Evolutionary conservation across 2,329 filamentous ascomycete genomes (phyloP), one percentile per base, ranked within the genome.

Genomic region (Lachnellula cervina): DNA sequence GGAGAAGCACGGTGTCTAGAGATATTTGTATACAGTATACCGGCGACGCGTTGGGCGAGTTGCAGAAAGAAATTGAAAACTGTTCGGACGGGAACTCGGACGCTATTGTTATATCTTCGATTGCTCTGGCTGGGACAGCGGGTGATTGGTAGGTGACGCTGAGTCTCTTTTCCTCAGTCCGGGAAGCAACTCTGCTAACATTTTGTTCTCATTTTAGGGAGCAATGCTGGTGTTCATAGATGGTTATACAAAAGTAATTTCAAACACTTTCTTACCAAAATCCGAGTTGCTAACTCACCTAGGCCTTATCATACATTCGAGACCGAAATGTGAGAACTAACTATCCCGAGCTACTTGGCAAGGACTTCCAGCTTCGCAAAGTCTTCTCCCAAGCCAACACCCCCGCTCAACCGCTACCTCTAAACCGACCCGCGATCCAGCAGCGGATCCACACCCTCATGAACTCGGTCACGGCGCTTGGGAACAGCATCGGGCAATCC

Each of bases 181-280:
- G 0, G 3, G 2, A 53, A 4, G 14, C 13, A 16, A 17, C 2
- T n/a, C 13, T 47, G 25, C n/a, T 16, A 38, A 43, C 9, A 35
- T 52, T 14, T 52, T 14, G 8, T 32, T 32, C 28, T 32, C 16
- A 37, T 28, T 8, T 28, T 14, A 62, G 59, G 60, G 55, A 58
- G 2, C 55, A 63, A 50, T 61, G 55, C 47, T 55, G 13, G 55
- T 63, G 1, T 63, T 61, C 23, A 53, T 63, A 9, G 57, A 63
- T 25, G 61, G 61, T 5, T 63, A 57, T 25, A 55, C 59, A 13
- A 61, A 51, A 46, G 54, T 56, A 50, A 23, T 5, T 38, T 34
- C 9, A n/a, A 8, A 23, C 16, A 3, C 21, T 17, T 6, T 17
- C 16, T 19, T 1, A 13, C 6, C 11, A 13, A 19, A 6, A 4